Base-by-base conservation (phyloP, 2,329 filamentous ascomycete genomes). In the Claviceps pusilla region DNA sequence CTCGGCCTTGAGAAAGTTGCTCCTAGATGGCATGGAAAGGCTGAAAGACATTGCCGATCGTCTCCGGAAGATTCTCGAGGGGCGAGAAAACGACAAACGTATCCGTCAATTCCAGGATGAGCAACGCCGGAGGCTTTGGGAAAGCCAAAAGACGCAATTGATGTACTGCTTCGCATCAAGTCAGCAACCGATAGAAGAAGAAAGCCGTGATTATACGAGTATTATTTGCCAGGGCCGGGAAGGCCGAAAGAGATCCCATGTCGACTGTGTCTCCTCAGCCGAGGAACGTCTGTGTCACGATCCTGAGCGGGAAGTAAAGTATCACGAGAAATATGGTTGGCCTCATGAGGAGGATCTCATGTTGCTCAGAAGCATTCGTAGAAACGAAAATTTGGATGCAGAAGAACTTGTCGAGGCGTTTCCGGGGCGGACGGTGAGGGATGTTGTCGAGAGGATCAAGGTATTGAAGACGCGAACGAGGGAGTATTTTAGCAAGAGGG, bases 331-430 rank as follows among this genome's bases (percentile, higher is more conserved):
- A 9, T 7, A 33, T 33, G 31, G 31, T 33, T 66, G 64, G 64
- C 39, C 57, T 33, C 52, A 57, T 43, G 55, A 56, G 55, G 64
- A 66, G 53, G 64, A 66, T 54, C 58, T 64, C 1, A 51, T 35
- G n/a, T 56, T 66, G 16, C 54, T 66, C 10, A 55, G 50, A 29
- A 47, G 57, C 54, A 61, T 66, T 28, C 59, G 62, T 19, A 60
- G 57, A 24, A 53, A 55, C 0, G 50, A 50, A 16, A 50, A 57
- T 37, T 61, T 58, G 1, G 53, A 60, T 16, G 50, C 57, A 2
- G 28, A 50, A 3, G 54, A 54, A 24, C 48, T 65, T 37, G 35
- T 19, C 7, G 35, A 46, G 28, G 29, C 57, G 24, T 48, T 65
- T n/a, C 58, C 60, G 6, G 29, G 42, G 3, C 58, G 64, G 28